Percentiles rank a stretch among this genome's conserved stretches.
Evolutionary conservation across 2,329 filamentous ascomycete species (phyloP).

Genomic region (Tetracladium maxilliforme): DNA sequence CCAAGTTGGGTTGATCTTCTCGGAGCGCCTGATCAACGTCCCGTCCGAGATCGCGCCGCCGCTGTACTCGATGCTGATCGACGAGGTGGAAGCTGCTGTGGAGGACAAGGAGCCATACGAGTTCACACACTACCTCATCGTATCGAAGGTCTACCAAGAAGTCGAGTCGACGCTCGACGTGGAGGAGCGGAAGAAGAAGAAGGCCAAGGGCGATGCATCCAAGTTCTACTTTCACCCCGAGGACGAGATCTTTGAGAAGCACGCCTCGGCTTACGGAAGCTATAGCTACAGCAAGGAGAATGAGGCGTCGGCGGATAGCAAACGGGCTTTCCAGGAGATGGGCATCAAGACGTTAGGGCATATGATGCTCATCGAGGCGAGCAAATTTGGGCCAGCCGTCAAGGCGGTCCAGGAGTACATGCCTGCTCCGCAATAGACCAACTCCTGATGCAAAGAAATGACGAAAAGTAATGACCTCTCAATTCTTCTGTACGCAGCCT

Average conservation of each 20-base stretch:
- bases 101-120: constrained; percentile 85
- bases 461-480: constrained; percentile 6
- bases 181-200: constrained; percentile 55
- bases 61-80: constrained; percentile 85
- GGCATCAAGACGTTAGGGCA: constrained; percentile 75
- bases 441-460: constrained; percentile 6
- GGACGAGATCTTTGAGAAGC: constrained; percentile 73
- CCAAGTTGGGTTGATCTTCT: constrained; percentile 74
- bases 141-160: constrained; percentile 89
- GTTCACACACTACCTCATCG: constrained; percentile 83
- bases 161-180: constrained; percentile 66
- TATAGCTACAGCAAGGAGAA: constrained; percentile 68
- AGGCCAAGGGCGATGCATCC: constrained; percentile 42
- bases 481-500: constrained; percentile 2
- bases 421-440: constrained; percentile 28
- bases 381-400: constrained; percentile 61
- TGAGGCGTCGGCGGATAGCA: constrained; percentile 75
- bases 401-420: constrained; percentile 66
- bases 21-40: constrained; percentile 91
- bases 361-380: constrained; percentile 73
- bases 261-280: constrained; percentile 54
- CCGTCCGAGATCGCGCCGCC: constrained; percentile 85
- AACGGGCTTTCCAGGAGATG: constrained; percentile 85
- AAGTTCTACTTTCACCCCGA: constrained; percentile 91
- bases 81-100: constrained; percentile 79